These are phyloP conservation scores for Ceratocystis destructans DNA, from an alignment of 2,329 filamentous ascomycete species.

Conservation along the genomic window DNA sequence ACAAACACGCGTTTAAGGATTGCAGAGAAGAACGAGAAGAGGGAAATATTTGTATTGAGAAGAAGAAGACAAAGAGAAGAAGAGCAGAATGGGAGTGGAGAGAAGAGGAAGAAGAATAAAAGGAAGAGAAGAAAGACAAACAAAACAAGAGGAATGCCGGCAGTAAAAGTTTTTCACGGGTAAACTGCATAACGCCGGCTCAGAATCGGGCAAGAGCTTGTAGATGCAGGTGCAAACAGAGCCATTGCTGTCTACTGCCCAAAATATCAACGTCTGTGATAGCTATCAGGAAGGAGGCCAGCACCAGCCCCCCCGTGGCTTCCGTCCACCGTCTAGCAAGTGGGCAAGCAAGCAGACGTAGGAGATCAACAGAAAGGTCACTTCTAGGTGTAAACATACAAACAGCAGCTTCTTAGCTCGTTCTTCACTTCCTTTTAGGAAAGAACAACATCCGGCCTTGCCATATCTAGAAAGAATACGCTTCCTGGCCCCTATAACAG, in stretches of 20 bases:
- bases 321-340: not conserved
- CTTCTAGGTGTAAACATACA: not conserved
- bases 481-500: not conserved
- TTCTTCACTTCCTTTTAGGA: not conserved
- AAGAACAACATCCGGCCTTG: not conserved
- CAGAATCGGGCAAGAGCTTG: not conserved
- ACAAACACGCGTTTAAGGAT: not conserved
- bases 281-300: not conserved
- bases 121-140: not conserved
- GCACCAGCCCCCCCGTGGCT: not conserved
- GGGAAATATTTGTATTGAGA: not conserved
- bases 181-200: not conserved
- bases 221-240: not conserved
- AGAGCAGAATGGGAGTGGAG: not conserved
- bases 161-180: not conserved
- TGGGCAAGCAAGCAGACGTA: too few relatives aligned
- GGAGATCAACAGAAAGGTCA: too few relatives aligned
- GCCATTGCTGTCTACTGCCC: not conserved
- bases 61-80: constrained; percentile 1
- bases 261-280: not conserved
- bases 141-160: not conserved
- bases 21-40: not conserved
- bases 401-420: not conserved
- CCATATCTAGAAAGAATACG: not conserved
- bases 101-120: not conserved